phyloP scores from a whole-genome alignment of 805 yeast species.

The Ogataea polymorpha region DNA sequence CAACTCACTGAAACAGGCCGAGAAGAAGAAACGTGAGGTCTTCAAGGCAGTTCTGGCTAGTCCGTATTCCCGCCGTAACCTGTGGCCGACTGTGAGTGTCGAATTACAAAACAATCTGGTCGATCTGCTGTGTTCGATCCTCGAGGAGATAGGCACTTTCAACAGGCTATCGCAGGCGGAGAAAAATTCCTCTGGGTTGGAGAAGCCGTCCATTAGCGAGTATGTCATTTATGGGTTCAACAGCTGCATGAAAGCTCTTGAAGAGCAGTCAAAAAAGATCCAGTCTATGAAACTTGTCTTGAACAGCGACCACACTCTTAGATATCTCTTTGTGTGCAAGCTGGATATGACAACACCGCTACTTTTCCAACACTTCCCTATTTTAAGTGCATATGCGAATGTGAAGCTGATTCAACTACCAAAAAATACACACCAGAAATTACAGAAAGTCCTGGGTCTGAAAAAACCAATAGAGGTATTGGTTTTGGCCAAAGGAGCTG shows the following conservation, averaged over 20 bases:
- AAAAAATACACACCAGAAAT: constrained; percentile 32
- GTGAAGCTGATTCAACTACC: constrained; percentile 64
- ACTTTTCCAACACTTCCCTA: constrained; percentile 56
- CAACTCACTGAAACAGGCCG: constrained; percentile 39
- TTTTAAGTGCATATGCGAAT: constrained; percentile 47
- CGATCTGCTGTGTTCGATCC: constrained; percentile 21
- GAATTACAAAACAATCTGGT: constrained; percentile 31
- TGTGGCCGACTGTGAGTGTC: constrained; percentile 41
- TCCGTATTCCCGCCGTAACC: constrained; percentile 48
- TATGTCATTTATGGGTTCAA: constrained; percentile 51
- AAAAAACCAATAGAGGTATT: constrained; percentile 18
- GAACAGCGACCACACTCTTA: constrained; percentile 24
- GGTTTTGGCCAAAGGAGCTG: constrained; percentile 16
- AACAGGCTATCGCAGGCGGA: constrained; percentile 24
- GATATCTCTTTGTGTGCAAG: constrained; percentile 58
- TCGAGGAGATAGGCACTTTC: constrained; percentile 17
- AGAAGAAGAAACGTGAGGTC: constrained; percentile 50
- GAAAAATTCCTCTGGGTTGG: constrained; percentile 20
- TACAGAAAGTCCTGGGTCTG: constrained; percentile 18
- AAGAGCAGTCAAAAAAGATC: constrained; percentile 37
- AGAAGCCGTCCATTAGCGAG: constrained; percentile 27
- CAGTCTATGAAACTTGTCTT: constrained; percentile 13
- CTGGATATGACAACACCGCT: constrained; percentile 39
- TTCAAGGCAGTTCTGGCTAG: constrained; percentile 63
- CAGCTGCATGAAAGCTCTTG: constrained; percentile 47